These are phyloP conservation scores for Metarhizium anisopliae DNA, from an alignment of 2,329 filamentous ascomycete species.

Conservation along the genomic window DNA sequence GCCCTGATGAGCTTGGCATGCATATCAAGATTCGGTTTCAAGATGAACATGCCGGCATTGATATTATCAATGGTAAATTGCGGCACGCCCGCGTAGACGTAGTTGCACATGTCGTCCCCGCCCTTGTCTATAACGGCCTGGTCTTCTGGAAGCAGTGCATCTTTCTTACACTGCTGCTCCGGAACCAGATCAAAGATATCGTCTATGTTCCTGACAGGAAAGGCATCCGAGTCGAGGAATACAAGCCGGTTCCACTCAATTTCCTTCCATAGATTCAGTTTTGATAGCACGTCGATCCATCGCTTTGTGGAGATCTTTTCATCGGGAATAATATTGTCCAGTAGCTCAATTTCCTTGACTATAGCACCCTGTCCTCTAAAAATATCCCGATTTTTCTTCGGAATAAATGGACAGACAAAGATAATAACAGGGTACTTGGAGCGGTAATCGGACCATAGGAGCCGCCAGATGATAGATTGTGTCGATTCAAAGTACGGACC, in stretches of 20 bases:
- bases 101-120: conserved; percentile 1
- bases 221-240: conserved; percentile 3
- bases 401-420: conserved; percentile 4
- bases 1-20: conserved; percentile 2
- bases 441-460: conserved; percentile 2
- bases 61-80: conserved; percentile 3
- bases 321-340: conserved; percentile 1
- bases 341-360: conserved; percentile 2
- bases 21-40: conserved; percentile 3
- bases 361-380: conserved; percentile 2
- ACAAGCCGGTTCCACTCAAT: conserved; percentile 1
- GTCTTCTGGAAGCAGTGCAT: background rate
- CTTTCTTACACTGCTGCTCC: background rate
- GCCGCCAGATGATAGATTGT: conserved; percentile 2
- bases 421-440: conserved; percentile 3
- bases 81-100: conserved; percentile 1
- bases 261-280: conserved; percentile 3
- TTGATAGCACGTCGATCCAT: conserved; percentile 3
- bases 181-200: background rate
- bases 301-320: conserved; percentile 1
- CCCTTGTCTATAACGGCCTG: background rate
- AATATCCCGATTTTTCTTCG: background rate
- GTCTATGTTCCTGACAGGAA: conserved; percentile 1
- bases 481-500: background rate
- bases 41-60: conserved; percentile 2